Evolutionary conservation across 164 flowering plant genomes (phyloP).

Genomic region (Brasenia schreberi): DNA sequence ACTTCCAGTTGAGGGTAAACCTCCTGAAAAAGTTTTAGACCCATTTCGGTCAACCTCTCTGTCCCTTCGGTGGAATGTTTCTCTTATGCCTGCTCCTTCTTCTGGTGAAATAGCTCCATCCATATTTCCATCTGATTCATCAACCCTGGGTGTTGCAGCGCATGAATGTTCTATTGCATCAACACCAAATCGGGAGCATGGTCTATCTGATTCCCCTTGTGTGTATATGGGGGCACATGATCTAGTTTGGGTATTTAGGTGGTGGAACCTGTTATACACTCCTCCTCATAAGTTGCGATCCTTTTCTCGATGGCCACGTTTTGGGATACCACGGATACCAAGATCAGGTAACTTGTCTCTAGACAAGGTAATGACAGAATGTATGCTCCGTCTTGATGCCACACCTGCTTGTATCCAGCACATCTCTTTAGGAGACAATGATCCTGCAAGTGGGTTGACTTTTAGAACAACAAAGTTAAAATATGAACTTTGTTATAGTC

Average conservation of each 20-base stretch:
- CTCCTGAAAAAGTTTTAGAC: slow-evolving; percentile 73
- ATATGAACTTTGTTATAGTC: slow-evolving; percentile 62
- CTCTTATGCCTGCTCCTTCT: slow-evolving; percentile 44
- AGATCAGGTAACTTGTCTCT: slow-evolving; percentile 94
- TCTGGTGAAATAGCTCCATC: slow-evolving; percentile 29
- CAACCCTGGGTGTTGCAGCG: slow-evolving; percentile 16
- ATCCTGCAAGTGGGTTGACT: slow-evolving; percentile 89
- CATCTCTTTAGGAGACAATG: slow-evolving; percentile 70
- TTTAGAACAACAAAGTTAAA: slow-evolving; percentile 71
- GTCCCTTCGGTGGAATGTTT: slow-evolving; percentile 82
- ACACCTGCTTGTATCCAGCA: slow-evolving; percentile 67
- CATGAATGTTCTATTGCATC: slow-evolving; percentile 10
- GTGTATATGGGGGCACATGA: slow-evolving; percentile 85
- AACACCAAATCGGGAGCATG: slow-evolving; percentile 18
- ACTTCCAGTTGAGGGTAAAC: slow-evolving; percentile 69
- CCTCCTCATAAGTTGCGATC: slow-evolving; percentile 92
- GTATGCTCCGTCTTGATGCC: slow-evolving; percentile 76
- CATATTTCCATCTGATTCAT: slow-evolving; percentile 12
- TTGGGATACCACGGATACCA: slow-evolving; percentile 70
- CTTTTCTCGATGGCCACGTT: slow-evolving; percentile 95
- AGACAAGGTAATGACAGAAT: slow-evolving; percentile 95
- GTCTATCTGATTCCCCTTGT: slow-evolving; percentile 30
- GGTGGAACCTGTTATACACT: slow-evolving; percentile 64
- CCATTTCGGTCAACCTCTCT: slow-evolving; percentile 92
- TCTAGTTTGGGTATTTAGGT: slow-evolving; percentile 82